Base-by-base conservation (phyloP, 331 rosid species). In the Ulmus americana region DNA sequence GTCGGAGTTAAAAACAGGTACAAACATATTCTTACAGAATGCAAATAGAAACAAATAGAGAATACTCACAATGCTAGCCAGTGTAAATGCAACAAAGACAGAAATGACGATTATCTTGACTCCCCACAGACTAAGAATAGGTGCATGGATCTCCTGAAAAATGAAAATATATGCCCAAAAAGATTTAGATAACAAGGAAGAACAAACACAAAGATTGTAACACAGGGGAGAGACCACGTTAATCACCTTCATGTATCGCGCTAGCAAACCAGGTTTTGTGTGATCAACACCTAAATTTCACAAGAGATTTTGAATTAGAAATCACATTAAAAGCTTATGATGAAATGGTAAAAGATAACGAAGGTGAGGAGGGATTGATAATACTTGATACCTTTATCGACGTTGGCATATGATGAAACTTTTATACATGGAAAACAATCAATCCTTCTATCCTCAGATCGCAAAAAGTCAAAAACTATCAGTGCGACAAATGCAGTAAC, bases 401-500 rank as follows among this genome's bases (percentile, higher is more conserved):
- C 74, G 67, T 77, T 83, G 7, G 74, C 79, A 68, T 74, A 75
- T 63, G 82, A 49, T 35, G 95, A 80, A 46, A 71, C 76, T 82
- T 84, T 90, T 60, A 87, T 58, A 75, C 99, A 90, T 12, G 99
- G 99, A 61, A 89, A 84, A 76, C 99, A 94, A 82, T 94, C 99
- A 79, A 94, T 82, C 75, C 99, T 84, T 72, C 79, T 87, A 74
- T 94, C 90, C 77, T 90, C 97, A 5, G 97, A 79, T 64, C 95
- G 82, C 67, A 80, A 56, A 59, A 92, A 87, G 79, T 94, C 90
- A 61, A 94, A 87, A 70, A 70, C 95, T 74, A 94, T 94, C 72
- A 90, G 75, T 77, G 99, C 97, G 61, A 90, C 97, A 50, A 94
- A 94, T 59, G 95, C 97, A 46, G 99, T 87, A 73, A 90, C 95